These are phyloP conservation scores for Mycena epipterygia DNA, from an alignment of 768 basidiomycete genomes.

Conservation along the genomic window DNA sequence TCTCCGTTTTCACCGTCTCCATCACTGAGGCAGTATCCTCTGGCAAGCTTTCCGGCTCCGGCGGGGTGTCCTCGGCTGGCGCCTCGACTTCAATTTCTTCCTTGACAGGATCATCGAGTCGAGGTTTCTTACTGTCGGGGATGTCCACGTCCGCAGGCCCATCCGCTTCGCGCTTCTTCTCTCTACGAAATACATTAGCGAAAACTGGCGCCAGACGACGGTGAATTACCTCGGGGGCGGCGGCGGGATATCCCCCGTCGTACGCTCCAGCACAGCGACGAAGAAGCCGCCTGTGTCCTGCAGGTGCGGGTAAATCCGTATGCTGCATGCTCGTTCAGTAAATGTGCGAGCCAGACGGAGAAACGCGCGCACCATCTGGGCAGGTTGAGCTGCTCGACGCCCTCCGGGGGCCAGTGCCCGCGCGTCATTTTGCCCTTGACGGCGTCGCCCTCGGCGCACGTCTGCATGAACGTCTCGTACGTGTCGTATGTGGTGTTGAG, in stretches of 20 bases:
- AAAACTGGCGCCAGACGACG: neutral
- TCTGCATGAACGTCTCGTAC: conserved; percentile 69
- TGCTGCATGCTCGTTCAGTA: conserved; percentile 54
- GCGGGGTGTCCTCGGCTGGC: neutral
- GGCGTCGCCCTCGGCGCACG: conserved; percentile 62
- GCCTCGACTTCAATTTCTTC: conserved; percentile 38
- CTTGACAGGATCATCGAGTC: conserved; percentile 49
- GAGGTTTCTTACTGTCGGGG: conserved; percentile 67
- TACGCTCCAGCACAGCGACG: conserved; percentile 86
- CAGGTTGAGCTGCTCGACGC: conserved; percentile 71
- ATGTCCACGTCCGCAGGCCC: conserved; percentile 53
- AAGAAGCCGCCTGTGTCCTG: conserved; percentile 99
- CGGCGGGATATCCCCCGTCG: neutral
- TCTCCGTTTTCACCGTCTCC: conserved; percentile 7
- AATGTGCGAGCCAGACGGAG: neutral
- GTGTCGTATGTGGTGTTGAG: conserved; percentile 66
- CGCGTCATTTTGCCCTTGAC: conserved; percentile 73
- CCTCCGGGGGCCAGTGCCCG: conserved; percentile 86
- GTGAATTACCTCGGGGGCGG: conserved; percentile 36
- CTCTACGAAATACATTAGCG: conserved; percentile 35
- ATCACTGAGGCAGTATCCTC: neutral
- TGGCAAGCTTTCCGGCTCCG: neutral
- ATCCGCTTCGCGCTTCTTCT: conserved; percentile 68
- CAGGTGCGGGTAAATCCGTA: conserved; percentile 94
- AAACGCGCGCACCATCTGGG: conserved; percentile 77